A percentile compares a stretch with the other conserved stretches of the same genome.
Conservation (phyloP, 176 grass and related monocot species). For the Thalia dealbata region DNA sequence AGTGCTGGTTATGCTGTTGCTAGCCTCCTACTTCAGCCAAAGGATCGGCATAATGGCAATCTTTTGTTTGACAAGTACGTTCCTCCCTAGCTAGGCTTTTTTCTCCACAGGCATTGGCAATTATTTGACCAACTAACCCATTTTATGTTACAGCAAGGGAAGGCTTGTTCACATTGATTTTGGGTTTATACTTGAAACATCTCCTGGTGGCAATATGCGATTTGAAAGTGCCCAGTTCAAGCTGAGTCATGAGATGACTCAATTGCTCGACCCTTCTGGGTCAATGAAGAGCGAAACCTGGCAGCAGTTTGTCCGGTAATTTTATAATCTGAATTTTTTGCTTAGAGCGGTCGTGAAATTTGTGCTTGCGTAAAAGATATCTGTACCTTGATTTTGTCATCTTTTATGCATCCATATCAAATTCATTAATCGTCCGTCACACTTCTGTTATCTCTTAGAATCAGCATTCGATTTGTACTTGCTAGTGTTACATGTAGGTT, state of each 20-base stretch:
- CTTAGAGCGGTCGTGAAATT: not conserved
- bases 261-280: slow-evolving; percentile 92
- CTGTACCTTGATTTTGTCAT: too few species aligned
- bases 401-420: too few species aligned
- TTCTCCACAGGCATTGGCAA: slow-evolving; percentile 5
- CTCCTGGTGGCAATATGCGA: slow-evolving; percentile 92
- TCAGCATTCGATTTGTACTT: too few species aligned
- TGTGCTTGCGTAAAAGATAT: too few species aligned
- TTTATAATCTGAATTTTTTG: not conserved
- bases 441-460: too few species aligned
- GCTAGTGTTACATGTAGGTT: too few species aligned
- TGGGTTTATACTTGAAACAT: slow-evolving; percentile 99
- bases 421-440: too few species aligned
- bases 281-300: slow-evolving; percentile 98
- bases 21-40: slow-evolving; percentile 93
- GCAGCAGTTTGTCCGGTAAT: slow-evolving; percentile 93
- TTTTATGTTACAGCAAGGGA: slow-evolving; percentile 59
- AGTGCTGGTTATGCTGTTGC: slow-evolving; percentile 99
- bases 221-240: slow-evolving; percentile 99
- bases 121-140: slow-evolving; percentile 22
- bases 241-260: slow-evolving; percentile 99
- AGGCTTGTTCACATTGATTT: slow-evolving; percentile 99
- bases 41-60: slow-evolving; percentile 99
- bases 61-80: slow-evolving; percentile 95
- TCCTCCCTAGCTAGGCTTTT: slow-evolving; percentile 12